Evolutionary conservation across 2,329 filamentous ascomycete genomes (phyloP), one percentile per base, ranked within the genome.

Genomic region (Ophiostoma pallidulum): DNA sequence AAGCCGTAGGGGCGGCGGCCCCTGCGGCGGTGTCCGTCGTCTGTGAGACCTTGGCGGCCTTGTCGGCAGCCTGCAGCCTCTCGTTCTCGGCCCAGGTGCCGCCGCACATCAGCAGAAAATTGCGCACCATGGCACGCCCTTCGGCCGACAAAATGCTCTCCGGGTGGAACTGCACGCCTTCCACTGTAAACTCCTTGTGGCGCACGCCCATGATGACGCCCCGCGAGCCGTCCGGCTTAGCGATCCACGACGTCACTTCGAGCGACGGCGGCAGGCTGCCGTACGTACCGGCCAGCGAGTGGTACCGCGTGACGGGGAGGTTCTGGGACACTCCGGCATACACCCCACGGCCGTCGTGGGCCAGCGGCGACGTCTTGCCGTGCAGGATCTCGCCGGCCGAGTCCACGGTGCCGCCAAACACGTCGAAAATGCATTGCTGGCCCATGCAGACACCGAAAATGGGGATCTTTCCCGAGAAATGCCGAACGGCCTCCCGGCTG

Each of bases 381-480:
- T 98, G 92, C 47, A 98, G 72, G 60, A 96, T 96, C 68, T 98
- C 92, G 22, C 92, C 92, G 9, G 92, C 94, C 50, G 88, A 91
- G 62, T 83, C 84, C 42, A 98, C 92, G 43, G 85, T 81, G 51
- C 92, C 92, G 41, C 92, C 92, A 60, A 94, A 97, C 28, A 88
- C 82, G 47, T 92, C 86, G 62, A 94, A 91, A 55, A 98, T 97
- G 66, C 92, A 98, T 72, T 98, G 92, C 81, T 96, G 84, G 57
- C 92, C 92, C 91, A 98, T 97, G 62, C 92, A 98, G 26, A 98
- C 92, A n/a, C 92, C 92, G 45, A 98, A 78, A 13, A 98, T 80
- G 10, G 92, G 92, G 41, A 98, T 86, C 68, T 95, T 97, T 56
- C 92, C 92, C 26, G 84, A 81, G 65, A 97, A 98, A 64, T 96